Evolutionary conservation across 805 yeast genomes (phyloP), one percentile per base, ranked within the genome.

Genomic region (Wickerhamiella azyma): DNA sequence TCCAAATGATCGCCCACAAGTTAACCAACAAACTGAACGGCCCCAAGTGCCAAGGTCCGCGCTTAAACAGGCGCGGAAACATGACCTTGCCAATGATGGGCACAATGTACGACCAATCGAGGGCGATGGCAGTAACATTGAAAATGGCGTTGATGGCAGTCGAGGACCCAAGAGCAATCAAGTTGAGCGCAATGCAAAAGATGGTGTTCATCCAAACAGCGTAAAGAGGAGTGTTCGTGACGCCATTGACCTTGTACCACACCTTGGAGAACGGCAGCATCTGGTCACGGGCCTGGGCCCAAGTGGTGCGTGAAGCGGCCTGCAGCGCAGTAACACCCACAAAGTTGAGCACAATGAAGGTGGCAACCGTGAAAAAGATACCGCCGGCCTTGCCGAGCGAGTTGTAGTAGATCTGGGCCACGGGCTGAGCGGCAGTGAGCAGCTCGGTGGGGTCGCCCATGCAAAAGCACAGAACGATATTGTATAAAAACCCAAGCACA

Each of bases 231-330:
- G 84, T 79, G 50, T 67, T 64, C 30, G 83, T 76, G 38, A 47
- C 39, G 39, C 64, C 60, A 61, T 74, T 70, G 43, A 80, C 81
- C 19, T 56, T 55, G 51, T 39, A 75, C 77, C 35, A 73, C 62
- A 48, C 39, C 14, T 66, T 61, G 11, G 78, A 68, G 46, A 77
- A 64, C 9, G 88, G 88, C 51, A 80, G 67, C 42, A 85, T 85
- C 52, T 78, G 76, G 59, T 81, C 89, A 63, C 89, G 72, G 32
- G 84, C 77, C 59, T 79, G 79, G 3, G 85, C 85, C 79, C 83
- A 81, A 48, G 78, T 68, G 56, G 79, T 85, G 59, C 86, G 70
- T 3, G 84, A 77, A 14, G 73, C 68, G 6, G 85, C 85, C 41
- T 77, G 72, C 45, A 77, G 64, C 43, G 75, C 70, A 2, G 82